A percentile compares a stretch with the other conserved stretches of the same genome.
These are phyloP conservation scores for Erodium trifolium DNA, from an alignment of 441 rosid species.

Conservation along the genomic window DNA sequence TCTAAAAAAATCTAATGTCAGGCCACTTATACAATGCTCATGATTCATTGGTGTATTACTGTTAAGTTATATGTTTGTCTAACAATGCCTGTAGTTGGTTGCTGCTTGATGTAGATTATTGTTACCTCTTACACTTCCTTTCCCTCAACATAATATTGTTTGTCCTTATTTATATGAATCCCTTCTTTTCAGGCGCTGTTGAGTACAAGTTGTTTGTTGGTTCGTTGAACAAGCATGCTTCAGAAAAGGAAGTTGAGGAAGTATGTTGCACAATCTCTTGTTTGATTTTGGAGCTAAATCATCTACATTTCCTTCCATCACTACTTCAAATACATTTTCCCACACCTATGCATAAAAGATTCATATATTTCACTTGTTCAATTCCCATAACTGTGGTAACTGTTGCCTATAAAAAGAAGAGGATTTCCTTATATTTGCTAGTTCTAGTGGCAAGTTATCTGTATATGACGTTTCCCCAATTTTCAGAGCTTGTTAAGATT, in stretches of 20 bases:
- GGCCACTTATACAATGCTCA: background rate
- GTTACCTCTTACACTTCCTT: background rate
- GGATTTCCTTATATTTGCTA: background rate
- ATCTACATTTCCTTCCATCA: background rate
- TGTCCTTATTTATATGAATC: conserved; percentile 13
- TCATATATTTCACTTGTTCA: background rate
- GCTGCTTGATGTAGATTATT: conserved; percentile 3
- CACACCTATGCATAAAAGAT: background rate
- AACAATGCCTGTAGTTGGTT: background rate
- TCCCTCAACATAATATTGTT: conserved; percentile 6
- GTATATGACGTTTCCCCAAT: background rate
- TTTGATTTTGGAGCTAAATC: background rate
- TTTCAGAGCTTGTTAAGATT: background rate
- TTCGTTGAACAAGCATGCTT: conserved; percentile 87
- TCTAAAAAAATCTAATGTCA: background rate
- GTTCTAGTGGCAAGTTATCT: background rate
- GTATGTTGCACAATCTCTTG: conserved; percentile 33
- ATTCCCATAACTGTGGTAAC: background rate
- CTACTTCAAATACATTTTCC: background rate
- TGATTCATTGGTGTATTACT: background rate
- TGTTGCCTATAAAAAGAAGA: background rate
- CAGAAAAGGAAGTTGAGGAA: conserved; percentile 91
- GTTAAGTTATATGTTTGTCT: background rate
- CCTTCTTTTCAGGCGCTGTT: conserved; percentile 53
- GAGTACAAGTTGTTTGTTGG: conserved; percentile 97